These are phyloP conservation scores for Fusarium udum DNA, from an alignment of 2,329 filamentous ascomycete species.

Conservation along the genomic window DNA sequence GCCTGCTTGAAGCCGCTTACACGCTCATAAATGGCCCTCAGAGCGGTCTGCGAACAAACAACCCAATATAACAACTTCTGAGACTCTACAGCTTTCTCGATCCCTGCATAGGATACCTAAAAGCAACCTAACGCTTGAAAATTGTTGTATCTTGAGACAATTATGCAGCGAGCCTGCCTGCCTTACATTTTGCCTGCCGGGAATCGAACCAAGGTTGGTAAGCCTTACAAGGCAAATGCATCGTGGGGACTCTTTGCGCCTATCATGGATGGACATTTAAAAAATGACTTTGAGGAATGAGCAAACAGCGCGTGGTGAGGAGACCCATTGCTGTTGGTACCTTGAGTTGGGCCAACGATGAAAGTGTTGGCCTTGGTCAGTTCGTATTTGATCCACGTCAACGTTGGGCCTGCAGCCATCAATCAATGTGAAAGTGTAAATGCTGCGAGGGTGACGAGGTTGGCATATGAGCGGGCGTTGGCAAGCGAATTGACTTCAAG, in stretches of 20 bases:
- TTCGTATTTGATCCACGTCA: not conserved
- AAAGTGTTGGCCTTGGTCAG: not conserved
- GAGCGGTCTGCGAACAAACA: conserved; percentile 6
- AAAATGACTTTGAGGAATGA: not conserved
- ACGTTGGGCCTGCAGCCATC: not conserved
- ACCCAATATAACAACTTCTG: not conserved
- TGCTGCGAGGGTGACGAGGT: not conserved
- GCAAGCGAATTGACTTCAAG: not conserved
- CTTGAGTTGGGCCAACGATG: not conserved
- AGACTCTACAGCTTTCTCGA: not conserved
- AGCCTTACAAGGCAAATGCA: not conserved
- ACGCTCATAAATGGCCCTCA: not conserved
- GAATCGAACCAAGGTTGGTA: not conserved
- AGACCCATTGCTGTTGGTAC: not conserved
- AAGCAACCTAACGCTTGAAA: not conserved
- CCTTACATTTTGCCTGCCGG: not conserved
- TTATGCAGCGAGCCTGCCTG: not conserved
- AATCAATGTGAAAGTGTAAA: not conserved
- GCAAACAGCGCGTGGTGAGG: not conserved
- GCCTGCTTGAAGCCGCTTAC: not conserved
- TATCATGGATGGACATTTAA: not conserved
- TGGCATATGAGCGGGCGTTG: not conserved
- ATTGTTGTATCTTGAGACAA: not conserved
- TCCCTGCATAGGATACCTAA: not conserved
- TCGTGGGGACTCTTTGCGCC: not conserved